Evolutionary conservation across 139 green algal species (phyloP).

Genomic region (Auxenochlorella pyrenoidosa): DNA sequence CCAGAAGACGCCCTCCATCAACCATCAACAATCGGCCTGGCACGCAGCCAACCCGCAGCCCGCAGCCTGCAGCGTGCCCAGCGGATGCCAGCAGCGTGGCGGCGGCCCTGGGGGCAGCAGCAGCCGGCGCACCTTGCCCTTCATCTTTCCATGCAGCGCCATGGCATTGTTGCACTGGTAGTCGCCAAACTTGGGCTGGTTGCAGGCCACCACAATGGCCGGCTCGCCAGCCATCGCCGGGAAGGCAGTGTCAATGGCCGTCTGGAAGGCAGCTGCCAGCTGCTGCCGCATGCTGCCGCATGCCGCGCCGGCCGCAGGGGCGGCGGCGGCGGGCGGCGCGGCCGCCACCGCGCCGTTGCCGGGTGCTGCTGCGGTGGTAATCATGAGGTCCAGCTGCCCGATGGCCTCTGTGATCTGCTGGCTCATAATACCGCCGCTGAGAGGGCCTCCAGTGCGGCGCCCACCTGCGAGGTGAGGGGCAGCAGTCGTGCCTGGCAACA

Average conservation of each 20-base stretch:
- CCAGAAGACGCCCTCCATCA: too few relatives aligned
- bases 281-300: constrained; percentile 54
- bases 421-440: constrained; percentile 22
- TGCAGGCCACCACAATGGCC: constrained; percentile 70
- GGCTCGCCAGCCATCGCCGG: constrained; percentile 59
- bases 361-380: constrained; percentile 7
- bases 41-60: too few relatives aligned
- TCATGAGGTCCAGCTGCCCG: constrained; percentile 54
- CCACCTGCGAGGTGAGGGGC: neutral
- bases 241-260: constrained; percentile 73
- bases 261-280: constrained; percentile 70
- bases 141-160: constrained; percentile 89
- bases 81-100: too few relatives aligned
- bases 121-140: constrained; percentile 80
- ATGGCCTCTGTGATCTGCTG: constrained; percentile 42
- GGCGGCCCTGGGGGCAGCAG: too few relatives aligned
- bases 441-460: neutral
- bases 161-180: constrained; percentile 99
- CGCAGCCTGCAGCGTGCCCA: too few relatives aligned
- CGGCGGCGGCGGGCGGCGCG: neutral
- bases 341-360: neutral
- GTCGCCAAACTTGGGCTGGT: constrained; percentile 90
- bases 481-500: neutral
- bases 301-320: neutral
- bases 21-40: too few relatives aligned